These are phyloP conservation scores for Ehretia macrophylla DNA, from an alignment of 257 asterid genomes.

Conservation along the genomic window DNA sequence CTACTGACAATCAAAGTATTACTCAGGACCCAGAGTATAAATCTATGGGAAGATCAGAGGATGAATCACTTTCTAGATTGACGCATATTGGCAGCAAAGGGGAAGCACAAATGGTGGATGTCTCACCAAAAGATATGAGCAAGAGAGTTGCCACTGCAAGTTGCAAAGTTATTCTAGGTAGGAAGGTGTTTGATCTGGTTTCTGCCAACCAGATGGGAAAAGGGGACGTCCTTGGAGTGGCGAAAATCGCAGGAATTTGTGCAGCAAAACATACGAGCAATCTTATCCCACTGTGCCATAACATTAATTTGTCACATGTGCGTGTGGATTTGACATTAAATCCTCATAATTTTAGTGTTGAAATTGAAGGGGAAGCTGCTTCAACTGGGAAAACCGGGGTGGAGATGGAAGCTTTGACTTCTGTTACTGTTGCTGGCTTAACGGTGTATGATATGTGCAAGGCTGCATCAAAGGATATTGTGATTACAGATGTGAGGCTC, in stretches of 20 bases:
- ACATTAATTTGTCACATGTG: constrained; percentile 54
- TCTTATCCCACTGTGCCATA: constrained; percentile 82
- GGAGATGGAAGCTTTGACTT: constrained; percentile 91
- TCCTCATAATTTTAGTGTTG: constrained; percentile 48
- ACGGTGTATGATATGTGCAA: constrained; percentile 90
- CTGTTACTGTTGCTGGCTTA: constrained; percentile 70
- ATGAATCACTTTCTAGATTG: constrained; percentile 28
- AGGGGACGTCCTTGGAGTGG: constrained; percentile 83
- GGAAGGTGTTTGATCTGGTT: constrained; percentile 63
- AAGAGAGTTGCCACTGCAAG: constrained; percentile 68
- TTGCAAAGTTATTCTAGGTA: constrained; percentile 71
- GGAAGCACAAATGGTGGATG: constrained; percentile 79
- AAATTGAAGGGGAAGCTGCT: constrained; percentile 55
- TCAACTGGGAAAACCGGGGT: constrained; percentile 72
- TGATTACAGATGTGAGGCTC: constrained; percentile 31
- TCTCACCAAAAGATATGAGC: constrained; percentile 59
- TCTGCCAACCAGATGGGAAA: constrained; percentile 67
- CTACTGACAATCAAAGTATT: constrained; percentile 31
- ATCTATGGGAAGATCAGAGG: not conserved
- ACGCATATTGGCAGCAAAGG: constrained; percentile 64
- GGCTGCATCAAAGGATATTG: constrained; percentile 73
- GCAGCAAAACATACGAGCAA: constrained; percentile 81
- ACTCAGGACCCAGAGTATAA: constrained; percentile 28
- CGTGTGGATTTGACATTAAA: constrained; percentile 49
- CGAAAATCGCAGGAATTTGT: constrained; percentile 69